Conservation (phyloP, 208 protist species). For the Trypanosoma theileri region DNA sequence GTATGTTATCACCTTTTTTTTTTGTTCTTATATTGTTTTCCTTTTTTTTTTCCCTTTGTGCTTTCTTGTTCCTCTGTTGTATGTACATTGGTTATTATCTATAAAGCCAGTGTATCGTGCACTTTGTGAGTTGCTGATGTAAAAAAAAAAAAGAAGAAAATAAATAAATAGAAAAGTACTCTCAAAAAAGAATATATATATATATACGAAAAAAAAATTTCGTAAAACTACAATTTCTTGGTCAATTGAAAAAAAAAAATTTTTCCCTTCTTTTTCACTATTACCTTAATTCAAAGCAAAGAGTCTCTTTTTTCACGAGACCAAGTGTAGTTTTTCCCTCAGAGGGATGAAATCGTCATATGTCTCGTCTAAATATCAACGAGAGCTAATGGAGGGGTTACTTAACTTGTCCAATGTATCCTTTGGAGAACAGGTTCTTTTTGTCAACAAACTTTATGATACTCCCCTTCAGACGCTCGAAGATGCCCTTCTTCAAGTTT, state of each 20-base stretch:
- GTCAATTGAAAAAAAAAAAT: too few relatives aligned
- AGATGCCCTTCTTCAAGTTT: slow-evolving; percentile 80
- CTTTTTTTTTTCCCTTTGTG: too few relatives aligned
- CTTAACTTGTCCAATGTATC: slow-evolving; percentile 44
- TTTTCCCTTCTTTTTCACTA: too few relatives aligned
- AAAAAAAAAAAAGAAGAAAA: neutral
- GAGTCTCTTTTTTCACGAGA: slow-evolving; percentile 14
- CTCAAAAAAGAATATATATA: neutral
- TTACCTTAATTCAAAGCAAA: too few relatives aligned
- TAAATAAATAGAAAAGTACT: neutral
- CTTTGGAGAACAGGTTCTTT: slow-evolving; percentile 38
- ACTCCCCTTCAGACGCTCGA: slow-evolving; percentile 51
- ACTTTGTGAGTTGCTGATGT: neutral
- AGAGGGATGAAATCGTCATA: too few relatives aligned
- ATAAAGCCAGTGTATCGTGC: neutral
- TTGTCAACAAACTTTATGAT: slow-evolving; percentile 66
- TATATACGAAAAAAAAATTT: too few relatives aligned
- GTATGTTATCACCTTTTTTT: slow-evolving; percentile 14
- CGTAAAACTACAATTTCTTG: too few relatives aligned
- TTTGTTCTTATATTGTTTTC: slow-evolving; percentile 1
- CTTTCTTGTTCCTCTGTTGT: neutral
- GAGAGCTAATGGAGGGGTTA: slow-evolving; percentile 57
- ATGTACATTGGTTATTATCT: slow-evolving; percentile 1
- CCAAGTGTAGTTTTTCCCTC: neutral
- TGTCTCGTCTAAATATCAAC: slow-evolving; percentile 17